Conservation (phyloP, 768 basidiomycete genomes). For the Mycena belliarum region DNA sequence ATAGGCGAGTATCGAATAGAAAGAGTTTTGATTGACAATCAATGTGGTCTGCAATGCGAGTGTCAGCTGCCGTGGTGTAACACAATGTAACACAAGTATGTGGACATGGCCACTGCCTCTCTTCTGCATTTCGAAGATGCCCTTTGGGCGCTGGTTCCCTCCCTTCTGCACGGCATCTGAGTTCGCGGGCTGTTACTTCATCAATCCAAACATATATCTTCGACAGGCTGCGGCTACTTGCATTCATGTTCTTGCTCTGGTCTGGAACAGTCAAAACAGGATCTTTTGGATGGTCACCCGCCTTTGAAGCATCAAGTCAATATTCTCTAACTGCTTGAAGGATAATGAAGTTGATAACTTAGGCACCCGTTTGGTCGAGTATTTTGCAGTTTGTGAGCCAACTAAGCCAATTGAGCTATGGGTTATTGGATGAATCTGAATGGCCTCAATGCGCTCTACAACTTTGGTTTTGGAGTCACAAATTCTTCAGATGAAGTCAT, state of each 20-base stretch:
- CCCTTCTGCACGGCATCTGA: background rate
- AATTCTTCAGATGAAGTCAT: no score
- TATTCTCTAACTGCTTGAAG: background rate
- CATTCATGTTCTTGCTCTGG: background rate
- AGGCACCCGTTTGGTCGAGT: no score
- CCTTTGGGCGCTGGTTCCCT: background rate
- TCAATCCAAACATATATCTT: background rate
- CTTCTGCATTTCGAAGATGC: background rate
- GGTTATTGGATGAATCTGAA: no score
- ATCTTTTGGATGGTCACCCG: no score
- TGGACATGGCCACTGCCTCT: background rate
- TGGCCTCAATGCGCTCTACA: no score
- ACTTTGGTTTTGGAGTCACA: no score
- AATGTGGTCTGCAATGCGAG: no score
- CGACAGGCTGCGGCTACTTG: background rate
- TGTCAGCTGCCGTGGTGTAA: no score
- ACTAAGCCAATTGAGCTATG: no score
- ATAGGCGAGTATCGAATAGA: background rate
- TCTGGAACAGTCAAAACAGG: background rate
- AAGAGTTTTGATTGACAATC: background rate
- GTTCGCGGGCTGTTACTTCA: background rate
- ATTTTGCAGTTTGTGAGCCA: no score
- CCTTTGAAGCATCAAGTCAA: background rate
- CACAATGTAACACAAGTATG: background rate
- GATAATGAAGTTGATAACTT: no score